Base-by-base conservation (phyloP, 2,329 filamentous ascomycete genomes). In the Ophidiomyces ophidiicola region DNA sequence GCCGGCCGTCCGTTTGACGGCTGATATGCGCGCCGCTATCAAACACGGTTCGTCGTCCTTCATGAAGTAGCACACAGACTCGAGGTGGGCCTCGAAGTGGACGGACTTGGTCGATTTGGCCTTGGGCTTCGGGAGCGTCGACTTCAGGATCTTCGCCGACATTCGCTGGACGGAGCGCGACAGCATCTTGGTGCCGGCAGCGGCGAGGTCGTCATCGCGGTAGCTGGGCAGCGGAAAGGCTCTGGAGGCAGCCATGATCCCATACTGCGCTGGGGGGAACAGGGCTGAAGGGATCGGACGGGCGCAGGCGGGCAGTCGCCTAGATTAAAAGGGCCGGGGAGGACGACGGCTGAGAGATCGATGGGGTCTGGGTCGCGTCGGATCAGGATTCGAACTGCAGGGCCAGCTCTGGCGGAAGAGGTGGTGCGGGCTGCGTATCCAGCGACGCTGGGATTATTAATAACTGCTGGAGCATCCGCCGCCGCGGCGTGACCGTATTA, bases 31-130 rank as follows among this genome's bases (percentile, higher is more conserved):
- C 5, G 38, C 31, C 17, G 32, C 32, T 34, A 40, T 35, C 3
- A 40, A 10, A 30, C 31, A 40, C 7, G 38, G 38, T 34, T 40
- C 31, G 12, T 40, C 38, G 24, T 40, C 38, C 12, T 40, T 40
- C 23, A 30, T 34, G 11, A 40, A 40, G 26, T 40, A 40, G 14
- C 30, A 34, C 15, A 40, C 38, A 2, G 38, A 40, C 11, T 40
- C 38, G 12, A 40, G 38, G 24, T 30, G 38, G 11, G 38, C 31
- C 31, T 40, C 38, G 20, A 40, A 40, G 12, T 40, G 38, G 8
- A 40, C 38, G 17, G 38, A 40, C n/a, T 40, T 40, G 6, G 38
- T 17, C 6, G 38, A 24, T 14, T 40, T 40, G 5, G 31, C 10
- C 24, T 24, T 40, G n/a, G 3, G 17, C n/a, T 15, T 34, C 10